A percentile compares a stretch with the other conserved stretches of the same genome.
phyloP scores from a whole-genome alignment of 148 eudicot species.

The Rhododendron henanense region DNA sequence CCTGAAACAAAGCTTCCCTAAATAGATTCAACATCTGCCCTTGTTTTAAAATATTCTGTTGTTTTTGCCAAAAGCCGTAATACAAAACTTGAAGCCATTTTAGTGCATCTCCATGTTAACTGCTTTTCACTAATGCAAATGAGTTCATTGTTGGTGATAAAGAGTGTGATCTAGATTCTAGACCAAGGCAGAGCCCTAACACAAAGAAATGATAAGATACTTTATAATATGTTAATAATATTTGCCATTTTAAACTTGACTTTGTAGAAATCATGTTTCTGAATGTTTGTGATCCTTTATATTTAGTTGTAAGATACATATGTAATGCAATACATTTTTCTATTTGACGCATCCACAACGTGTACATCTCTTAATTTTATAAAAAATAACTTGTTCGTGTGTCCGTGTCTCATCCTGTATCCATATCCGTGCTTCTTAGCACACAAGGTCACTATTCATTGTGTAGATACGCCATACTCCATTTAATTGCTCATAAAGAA shows the following conservation, averaged over 20 bases:
- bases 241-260: too few relatives aligned
- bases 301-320: background rate
- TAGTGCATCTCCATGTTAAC: background rate
- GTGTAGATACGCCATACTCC: background rate
- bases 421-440: background rate
- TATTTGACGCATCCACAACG: background rate
- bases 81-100: background rate
- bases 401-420: background rate
- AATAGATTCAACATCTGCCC: background rate
- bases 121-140: background rate
- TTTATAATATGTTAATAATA: background rate
- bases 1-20: conserved; percentile 3
- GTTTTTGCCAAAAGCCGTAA: background rate
- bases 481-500: background rate
- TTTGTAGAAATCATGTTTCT: background rate
- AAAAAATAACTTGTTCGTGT: background rate
- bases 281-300: too few relatives aligned
- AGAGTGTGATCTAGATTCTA: background rate
- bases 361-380: background rate
- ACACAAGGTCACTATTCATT: background rate
- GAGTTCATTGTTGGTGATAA: background rate
- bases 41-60: background rate
- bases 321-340: background rate
- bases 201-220: background rate
- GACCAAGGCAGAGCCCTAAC: background rate